Evolutionary conservation across 2,329 filamentous ascomycete genomes (phyloP), one percentile per base, ranked within the genome.

Genomic region (Penicillium griseofulvum): DNA sequence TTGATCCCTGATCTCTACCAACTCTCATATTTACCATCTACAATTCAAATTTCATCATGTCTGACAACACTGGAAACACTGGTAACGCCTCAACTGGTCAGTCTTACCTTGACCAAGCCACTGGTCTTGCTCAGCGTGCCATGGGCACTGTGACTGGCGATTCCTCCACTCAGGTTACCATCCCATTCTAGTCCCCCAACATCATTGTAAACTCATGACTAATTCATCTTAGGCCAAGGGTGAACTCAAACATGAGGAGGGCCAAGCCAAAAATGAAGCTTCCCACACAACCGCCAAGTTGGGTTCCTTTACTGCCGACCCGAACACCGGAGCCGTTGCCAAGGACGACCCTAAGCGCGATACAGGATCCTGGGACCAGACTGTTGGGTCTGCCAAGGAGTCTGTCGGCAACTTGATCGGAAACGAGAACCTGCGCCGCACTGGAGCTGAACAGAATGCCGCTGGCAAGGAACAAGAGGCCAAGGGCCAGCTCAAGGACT

Each of bases 341-440:
- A 81, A 83, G 63, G 90, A 96, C 74, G 80, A 90, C 74, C 79
- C 86, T 11, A 80, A 93, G 71, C 89, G 91, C 61, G 78, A 81
- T 22, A 71, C 83, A 17, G 92, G 93, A 41, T 81, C 82, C 17
- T 95, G 88, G 86, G 90, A 96, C 78, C 92, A 97, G 77, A 96
- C 91, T 5, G 69, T 92, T n/a, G 93, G 92, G 49, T 84, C 88
- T 1, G 87, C 87, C 41, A 97, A 97, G 80, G 90, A 97, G 72
- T 79, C 86, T 5, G 60, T 94, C 1, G 93, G 93, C 55, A 86
- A 87, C 17, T 65, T 93, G 5, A 63, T 93, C 26, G 93, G 92
- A 57, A 86, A 84, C 60, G 87, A 94, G 76, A 81, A 79, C 33
- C 75, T 97, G 51, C 93, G 92, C 79, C 80, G 84, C 45, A 71